Evolutionary conservation across 768 basidiomycete species (phyloP).

Genomic region (Lactifluus pinguis): DNA sequence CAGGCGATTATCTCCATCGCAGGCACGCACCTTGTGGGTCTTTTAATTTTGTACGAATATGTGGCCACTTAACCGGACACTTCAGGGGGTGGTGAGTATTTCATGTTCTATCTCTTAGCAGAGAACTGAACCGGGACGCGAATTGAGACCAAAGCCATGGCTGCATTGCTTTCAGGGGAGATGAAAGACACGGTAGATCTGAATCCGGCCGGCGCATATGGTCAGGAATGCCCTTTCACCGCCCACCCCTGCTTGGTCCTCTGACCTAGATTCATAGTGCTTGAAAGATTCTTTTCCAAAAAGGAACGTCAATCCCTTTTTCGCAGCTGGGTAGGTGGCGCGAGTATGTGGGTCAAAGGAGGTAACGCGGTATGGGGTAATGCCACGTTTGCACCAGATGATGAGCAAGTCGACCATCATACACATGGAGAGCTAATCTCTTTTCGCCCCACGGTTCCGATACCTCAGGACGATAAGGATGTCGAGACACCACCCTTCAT

Average conservation of each 20-base stretch:
- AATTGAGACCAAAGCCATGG: constrained; percentile 82
- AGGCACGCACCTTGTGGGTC: constrained; percentile 72
- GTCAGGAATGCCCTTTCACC: constrained; percentile 26
- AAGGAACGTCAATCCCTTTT: constrained; percentile 85
- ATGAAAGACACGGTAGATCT: constrained; percentile 90
- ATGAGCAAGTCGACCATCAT: constrained; percentile 40
- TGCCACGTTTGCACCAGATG: constrained; percentile 69
- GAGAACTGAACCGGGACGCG: neutral
- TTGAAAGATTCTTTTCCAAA: constrained; percentile 85
- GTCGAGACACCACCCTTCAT: constrained; percentile 5
- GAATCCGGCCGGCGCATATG: constrained; percentile 72
- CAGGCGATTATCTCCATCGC: constrained; percentile 78
- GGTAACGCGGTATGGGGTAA: constrained; percentile 83
- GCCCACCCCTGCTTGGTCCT: neutral
- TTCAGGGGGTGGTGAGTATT: constrained; percentile 61
- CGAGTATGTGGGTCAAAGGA: constrained; percentile 92
- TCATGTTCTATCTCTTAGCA: neutral
- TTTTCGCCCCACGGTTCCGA: constrained; percentile 42
- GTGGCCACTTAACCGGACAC: neutral
- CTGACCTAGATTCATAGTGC: constrained; percentile 34
- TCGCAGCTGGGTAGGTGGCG: constrained; percentile 91
- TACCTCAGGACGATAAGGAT: constrained; percentile 16
- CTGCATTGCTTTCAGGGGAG: constrained; percentile 91
- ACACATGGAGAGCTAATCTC: constrained; percentile 79
- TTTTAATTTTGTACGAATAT: neutral